Evolutionary conservation across 2,329 filamentous ascomycete genomes (phyloP).

Genomic region (Sclerotinia glacialis): DNA sequence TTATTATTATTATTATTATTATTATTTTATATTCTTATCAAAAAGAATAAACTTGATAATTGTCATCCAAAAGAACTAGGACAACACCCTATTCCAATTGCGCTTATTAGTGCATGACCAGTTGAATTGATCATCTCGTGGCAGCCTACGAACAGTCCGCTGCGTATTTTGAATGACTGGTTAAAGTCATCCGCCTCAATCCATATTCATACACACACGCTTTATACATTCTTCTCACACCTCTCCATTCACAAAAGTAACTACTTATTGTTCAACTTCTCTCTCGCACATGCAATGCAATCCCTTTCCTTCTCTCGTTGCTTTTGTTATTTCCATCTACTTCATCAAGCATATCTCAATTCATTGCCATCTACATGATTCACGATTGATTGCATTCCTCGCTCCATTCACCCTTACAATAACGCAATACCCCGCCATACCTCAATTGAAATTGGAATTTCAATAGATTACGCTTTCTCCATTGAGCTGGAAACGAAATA

Average conservation of each 20-base stretch:
- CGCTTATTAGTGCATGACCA: constrained; percentile 23
- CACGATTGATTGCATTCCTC: constrained; percentile 27
- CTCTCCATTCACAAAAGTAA: neutral
- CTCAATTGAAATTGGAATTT: constrained; percentile 11
- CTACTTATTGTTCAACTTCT: constrained; percentile 11
- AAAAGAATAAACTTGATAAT: neutral
- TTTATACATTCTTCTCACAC: neutral
- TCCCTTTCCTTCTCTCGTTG: neutral
- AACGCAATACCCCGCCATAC: constrained; percentile 21
- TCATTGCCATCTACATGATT: neutral
- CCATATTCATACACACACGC: constrained; percentile 15
- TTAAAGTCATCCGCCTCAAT: constrained; percentile 20
- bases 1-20: no score
- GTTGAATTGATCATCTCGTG: constrained; percentile 22
- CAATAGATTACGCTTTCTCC: constrained; percentile 24
- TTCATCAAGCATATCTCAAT: neutral
- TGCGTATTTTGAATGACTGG: constrained; percentile 17
- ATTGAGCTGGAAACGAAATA: constrained; percentile 32
- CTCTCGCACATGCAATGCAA: constrained; percentile 11
- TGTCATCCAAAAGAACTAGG: neutral
- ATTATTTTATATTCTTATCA: neutral
- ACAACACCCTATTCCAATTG: constrained; percentile 19
- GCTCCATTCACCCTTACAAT: constrained; percentile 24
- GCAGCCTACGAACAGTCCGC: constrained; percentile 23
- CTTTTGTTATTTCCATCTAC: neutral